phyloP scores from a whole-genome alignment of 352 stramenopile genomes.

The Blastocystis hominis region DNA sequence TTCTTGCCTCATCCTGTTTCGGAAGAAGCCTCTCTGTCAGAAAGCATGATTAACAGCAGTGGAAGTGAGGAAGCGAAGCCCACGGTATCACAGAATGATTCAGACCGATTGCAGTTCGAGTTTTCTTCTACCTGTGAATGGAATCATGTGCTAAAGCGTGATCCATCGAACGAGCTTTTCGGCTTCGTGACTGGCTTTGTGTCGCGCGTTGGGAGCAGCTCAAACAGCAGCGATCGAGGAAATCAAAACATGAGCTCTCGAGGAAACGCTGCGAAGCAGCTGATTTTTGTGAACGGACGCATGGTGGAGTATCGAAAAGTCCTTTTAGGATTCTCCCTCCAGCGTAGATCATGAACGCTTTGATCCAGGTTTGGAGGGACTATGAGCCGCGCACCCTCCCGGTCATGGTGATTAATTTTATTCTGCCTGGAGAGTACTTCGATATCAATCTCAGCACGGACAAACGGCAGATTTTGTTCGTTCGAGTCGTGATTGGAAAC shows the following conservation, averaged over 20 bases:
- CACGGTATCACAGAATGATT: not conserved
- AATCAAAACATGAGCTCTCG: conserved; percentile 63
- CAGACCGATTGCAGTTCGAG: not conserved
- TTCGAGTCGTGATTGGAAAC: not conserved
- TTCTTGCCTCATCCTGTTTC: not conserved
- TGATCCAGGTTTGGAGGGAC: conserved; percentile 75
- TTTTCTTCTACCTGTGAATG: conserved; percentile 26
- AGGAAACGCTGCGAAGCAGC: conserved; percentile 75
- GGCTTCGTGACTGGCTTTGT: conserved; percentile 31
- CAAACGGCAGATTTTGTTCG: conserved; percentile 83
- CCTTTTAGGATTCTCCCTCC: not conserved
- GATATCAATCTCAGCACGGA: conserved; percentile 93
- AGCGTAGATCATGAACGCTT: conserved; percentile 20
- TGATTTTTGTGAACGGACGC: conserved; percentile 84
- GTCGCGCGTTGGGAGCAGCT: conserved; percentile 11
- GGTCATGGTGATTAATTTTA: conserved; percentile 80
- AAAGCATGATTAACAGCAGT: not conserved
- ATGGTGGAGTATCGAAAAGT: conserved; percentile 65
- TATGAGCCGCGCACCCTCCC: conserved; percentile 82
- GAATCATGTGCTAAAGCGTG: not conserved
- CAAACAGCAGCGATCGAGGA: conserved; percentile 2
- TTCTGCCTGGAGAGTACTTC: conserved; percentile 74
- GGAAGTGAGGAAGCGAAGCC: not conserved
- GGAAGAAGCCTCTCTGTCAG: not conserved
- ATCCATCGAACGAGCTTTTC: not conserved